These are phyloP conservation scores for Calonectria hongkongensis DNA, from an alignment of 2,329 filamentous ascomycete genomes.

Conservation along the genomic window DNA sequence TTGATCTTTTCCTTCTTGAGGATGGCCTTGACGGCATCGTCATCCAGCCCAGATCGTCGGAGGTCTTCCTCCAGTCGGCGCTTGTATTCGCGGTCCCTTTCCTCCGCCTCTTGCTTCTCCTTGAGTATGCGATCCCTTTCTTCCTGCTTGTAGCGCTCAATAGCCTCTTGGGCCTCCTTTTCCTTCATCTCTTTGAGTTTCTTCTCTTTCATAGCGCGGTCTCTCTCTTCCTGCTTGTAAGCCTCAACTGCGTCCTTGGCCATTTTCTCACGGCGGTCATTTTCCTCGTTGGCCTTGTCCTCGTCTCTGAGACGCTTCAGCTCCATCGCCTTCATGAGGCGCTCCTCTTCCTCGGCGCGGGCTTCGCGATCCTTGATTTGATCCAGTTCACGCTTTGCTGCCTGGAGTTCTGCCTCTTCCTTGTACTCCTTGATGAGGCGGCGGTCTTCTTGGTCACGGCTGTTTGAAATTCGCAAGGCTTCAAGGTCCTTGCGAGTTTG, in stretches of 20 bases:
- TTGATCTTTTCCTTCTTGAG: conserved; percentile 73
- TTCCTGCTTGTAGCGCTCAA: conserved; percentile 70
- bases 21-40: conserved; percentile 75
- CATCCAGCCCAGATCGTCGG: conserved; percentile 74
- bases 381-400: conserved; percentile 69
- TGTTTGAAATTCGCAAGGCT: conserved; percentile 42
- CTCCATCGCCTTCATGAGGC: conserved; percentile 71
- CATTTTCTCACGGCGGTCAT: conserved; percentile 63
- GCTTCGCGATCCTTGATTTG: conserved; percentile 67
- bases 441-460: conserved; percentile 60
- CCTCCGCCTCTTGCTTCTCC: conserved; percentile 69
- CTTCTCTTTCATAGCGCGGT: conserved; percentile 65
- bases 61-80: conserved; percentile 75
- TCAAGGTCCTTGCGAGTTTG: conserved; percentile 51
- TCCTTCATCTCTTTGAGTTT: conserved; percentile 70
- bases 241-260: conserved; percentile 71
- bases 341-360: conserved; percentile 69
- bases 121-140: conserved; percentile 66
- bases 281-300: conserved; percentile 61
- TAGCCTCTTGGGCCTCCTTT: conserved; percentile 68
- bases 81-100: conserved; percentile 67
- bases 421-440: conserved; percentile 63
- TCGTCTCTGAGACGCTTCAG: conserved; percentile 70
- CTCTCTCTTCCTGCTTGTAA: conserved; percentile 69
- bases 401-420: conserved; percentile 70